Percentiles rank a stretch among this genome's conserved stretches.
These are phyloP conservation scores for Melaleuca quinquenervia DNA, from an alignment of 345 rosid genomes.

Conservation along the genomic window DNA sequence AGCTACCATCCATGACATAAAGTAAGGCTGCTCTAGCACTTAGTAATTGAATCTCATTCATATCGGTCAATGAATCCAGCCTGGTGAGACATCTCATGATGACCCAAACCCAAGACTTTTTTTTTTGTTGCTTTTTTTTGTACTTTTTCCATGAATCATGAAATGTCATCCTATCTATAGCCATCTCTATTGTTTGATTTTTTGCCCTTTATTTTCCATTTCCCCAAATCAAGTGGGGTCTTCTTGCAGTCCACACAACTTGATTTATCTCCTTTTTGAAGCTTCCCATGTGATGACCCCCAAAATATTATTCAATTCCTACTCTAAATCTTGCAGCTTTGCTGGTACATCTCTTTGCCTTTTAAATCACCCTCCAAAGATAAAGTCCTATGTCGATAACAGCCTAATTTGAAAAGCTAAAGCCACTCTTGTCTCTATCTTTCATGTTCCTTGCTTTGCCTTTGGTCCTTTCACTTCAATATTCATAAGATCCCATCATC, in stretches of 20 bases:
- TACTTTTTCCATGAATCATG: background rate
- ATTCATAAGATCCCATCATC: background rate
- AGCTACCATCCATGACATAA: background rate
- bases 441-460: constrained; percentile 43
- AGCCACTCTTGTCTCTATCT: constrained; percentile 32
- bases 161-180: background rate
- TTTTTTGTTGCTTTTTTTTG: background rate
- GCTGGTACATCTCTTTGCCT: background rate
- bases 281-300: background rate
- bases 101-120: background rate
- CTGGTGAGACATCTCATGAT: background rate
- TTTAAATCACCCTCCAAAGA: background rate
- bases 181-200: background rate
- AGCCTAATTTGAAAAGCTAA: constrained; percentile 16
- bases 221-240: background rate
- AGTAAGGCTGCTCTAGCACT: background rate
- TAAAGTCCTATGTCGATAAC: constrained; percentile 12
- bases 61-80: background rate
- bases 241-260: background rate
- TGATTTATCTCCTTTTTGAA: background rate
- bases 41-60: background rate
- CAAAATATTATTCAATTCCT: background rate
- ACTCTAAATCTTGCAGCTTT: background rate
- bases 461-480: constrained; percentile 23
- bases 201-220: background rate